Percentiles rank a stretch among this genome's conserved stretches.
Conservation (phyloP, 176 grass and related monocot species). For the Aegilops speltoides region DNA sequence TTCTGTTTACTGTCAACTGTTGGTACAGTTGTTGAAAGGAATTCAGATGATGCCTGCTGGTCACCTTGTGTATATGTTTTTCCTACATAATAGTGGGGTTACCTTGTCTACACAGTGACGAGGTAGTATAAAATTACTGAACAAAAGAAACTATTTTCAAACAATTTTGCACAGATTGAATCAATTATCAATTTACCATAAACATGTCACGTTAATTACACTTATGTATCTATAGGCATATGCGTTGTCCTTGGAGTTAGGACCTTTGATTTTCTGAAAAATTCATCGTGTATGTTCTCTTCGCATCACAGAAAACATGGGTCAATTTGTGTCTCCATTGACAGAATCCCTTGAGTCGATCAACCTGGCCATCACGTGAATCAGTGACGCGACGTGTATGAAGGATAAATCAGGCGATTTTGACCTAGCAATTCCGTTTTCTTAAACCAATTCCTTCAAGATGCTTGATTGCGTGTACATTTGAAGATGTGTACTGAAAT, state of each 20-base stretch:
- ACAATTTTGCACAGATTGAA: background rate
- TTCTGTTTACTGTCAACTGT: constrained; percentile 2
- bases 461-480: background rate
- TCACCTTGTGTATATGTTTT: background rate
- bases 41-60: background rate
- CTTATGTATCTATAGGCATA: too few species aligned
- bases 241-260: background rate
- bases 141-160: background rate
- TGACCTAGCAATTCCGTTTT: background rate
- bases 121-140: background rate
- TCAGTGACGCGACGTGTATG: too few species aligned
- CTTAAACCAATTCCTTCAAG: background rate
- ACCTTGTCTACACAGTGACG: background rate
- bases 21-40: background rate
- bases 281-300: too few species aligned
- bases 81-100: too few species aligned
- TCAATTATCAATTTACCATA: background rate
- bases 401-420: too few species aligned
- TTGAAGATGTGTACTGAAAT: background rate
- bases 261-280: background rate
- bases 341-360: too few species aligned
- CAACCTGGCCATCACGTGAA: too few species aligned
- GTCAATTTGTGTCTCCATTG: too few species aligned
- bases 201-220: too few species aligned
- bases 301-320: too few species aligned